A percentile compares a stretch with the other conserved stretches of the same genome.
These are phyloP conservation scores for Fusarium globosum DNA, from an alignment of 2,329 filamentous ascomycete species.

Conservation along the genomic window DNA sequence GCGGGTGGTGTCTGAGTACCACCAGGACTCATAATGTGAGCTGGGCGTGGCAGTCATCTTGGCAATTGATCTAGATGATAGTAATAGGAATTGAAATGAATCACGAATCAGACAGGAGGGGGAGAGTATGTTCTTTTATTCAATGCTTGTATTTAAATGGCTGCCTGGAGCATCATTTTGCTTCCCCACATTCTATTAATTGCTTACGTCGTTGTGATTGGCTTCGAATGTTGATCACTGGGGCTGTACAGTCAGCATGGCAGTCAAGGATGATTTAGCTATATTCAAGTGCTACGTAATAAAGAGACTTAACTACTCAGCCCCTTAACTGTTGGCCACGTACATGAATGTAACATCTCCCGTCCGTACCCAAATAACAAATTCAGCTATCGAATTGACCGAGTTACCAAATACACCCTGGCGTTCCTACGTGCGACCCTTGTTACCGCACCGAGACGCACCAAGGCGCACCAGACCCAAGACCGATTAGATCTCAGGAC, in stretches of 20 bases:
- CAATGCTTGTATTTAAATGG: background rate
- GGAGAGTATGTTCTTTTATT: background rate
- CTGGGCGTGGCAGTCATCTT: background rate
- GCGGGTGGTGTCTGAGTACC: conserved; percentile 21
- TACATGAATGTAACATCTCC: background rate
- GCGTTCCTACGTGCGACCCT: no score
- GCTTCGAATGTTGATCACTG: background rate
- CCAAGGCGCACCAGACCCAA: background rate
- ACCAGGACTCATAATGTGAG: background rate
- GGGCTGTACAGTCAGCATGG: background rate
- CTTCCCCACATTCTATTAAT: background rate
- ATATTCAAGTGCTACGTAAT: background rate
- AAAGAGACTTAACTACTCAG: background rate
- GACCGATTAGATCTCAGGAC: background rate
- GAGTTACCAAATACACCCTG: background rate
- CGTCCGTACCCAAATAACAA: rapidly evolving
- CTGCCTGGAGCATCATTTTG: background rate
- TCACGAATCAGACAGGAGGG: rapidly evolving
- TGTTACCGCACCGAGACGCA: background rate
- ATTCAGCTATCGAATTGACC: background rate
- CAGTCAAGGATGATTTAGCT: no score
- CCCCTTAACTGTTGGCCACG: rapidly evolving
- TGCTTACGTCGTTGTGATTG: background rate
- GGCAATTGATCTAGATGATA: background rate
- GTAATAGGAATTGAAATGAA: background rate